Conservation (phyloP, 805 yeast genomes). For the Candida broadrunensis region DNA sequence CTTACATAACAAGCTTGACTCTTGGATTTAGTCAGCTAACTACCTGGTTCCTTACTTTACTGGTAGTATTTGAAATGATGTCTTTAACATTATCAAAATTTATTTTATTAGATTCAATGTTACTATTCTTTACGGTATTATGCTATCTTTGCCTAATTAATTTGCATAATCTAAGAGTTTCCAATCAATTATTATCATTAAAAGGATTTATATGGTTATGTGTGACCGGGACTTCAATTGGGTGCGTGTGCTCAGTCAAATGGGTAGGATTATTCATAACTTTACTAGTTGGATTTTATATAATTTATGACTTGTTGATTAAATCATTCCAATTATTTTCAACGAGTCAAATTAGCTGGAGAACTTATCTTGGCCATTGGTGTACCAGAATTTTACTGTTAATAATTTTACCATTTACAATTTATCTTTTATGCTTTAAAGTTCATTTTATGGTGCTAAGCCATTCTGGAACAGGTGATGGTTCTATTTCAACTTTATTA, state of each 20-base stretch:
- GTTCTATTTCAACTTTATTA: slow-evolving; percentile 83
- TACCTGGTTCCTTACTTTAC: slow-evolving; percentile 73
- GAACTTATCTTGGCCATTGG: slow-evolving; percentile 66
- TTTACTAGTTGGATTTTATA: slow-evolving; percentile 56
- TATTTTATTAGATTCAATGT: slow-evolving; percentile 87
- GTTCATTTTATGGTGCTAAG: slow-evolving; percentile 74
- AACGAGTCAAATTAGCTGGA: slow-evolving; percentile 8
- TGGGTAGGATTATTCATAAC: slow-evolving; percentile 82
- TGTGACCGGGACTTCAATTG: slow-evolving; percentile 65
- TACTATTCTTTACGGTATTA: slow-evolving; percentile 76
- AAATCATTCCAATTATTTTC: slow-evolving; percentile 35
- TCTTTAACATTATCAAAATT: slow-evolving; percentile 85
- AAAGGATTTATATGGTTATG: slow-evolving; percentile 55
- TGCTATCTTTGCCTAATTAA: slow-evolving; percentile 37
- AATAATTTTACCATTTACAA: slow-evolving; percentile 66
- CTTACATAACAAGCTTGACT: slow-evolving; percentile 76
- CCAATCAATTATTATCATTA: slow-evolving; percentile 32
- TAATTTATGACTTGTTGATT: slow-evolving; percentile 49
- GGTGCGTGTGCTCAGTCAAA: slow-evolving; percentile 81
- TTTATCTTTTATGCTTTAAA: slow-evolving; percentile 73
- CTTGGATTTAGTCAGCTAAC: slow-evolving; percentile 70
- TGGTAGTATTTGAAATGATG: slow-evolving; percentile 80
- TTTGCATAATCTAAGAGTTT: slow-evolving; percentile 45
- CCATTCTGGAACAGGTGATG: slow-evolving; percentile 90
- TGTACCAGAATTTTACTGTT: slow-evolving; percentile 57